phyloP scores from a whole-genome alignment of 371 early-diverging fungal species.

The Mucor indicus region DNA sequence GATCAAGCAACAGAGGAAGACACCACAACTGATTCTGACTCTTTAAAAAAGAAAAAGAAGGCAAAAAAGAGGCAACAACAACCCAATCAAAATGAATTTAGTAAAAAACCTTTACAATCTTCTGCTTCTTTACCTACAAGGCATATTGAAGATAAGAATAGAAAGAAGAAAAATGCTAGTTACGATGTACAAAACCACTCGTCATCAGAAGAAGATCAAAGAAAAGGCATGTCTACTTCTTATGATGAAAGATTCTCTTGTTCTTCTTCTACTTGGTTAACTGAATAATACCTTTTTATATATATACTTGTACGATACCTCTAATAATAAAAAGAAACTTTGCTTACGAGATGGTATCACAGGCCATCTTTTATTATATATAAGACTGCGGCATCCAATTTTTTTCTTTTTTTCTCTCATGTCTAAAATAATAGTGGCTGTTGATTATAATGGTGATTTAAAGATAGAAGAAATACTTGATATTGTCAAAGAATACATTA shows the following conservation, averaged over 20 bases:
- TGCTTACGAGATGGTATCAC: no score
- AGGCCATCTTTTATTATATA: no score
- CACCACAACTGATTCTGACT: no score
- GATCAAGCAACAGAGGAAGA: no score
- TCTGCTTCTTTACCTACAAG: conserved; percentile 47
- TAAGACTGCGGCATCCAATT: no score
- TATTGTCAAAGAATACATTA: background rate
- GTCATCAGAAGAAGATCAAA: background rate
- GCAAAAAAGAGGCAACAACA: conserved; percentile 22
- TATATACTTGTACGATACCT: no score
- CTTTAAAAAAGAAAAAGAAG: conserved; percentile 1
- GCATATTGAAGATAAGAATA: conserved; percentile 15
- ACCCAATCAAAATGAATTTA: no score
- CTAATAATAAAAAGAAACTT: no score
- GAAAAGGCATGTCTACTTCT: conserved; percentile 30
- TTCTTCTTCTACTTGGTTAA: conserved; percentile 9
- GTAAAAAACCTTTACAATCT: conserved; percentile 30
- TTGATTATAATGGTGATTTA: background rate
- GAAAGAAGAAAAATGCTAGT: no score
- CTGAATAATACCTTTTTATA: background rate
- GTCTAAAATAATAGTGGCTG: background rate
- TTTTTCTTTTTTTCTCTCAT: no score
- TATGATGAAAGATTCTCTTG: conserved; percentile 45
- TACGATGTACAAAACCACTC: no score
- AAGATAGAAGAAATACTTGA: background rate